Percentiles rank a stretch among this genome's conserved stretches.
These are phyloP conservation scores for Leccinum variicolor DNA, from an alignment of 768 basidiomycete genomes.

Conservation along the genomic window DNA sequence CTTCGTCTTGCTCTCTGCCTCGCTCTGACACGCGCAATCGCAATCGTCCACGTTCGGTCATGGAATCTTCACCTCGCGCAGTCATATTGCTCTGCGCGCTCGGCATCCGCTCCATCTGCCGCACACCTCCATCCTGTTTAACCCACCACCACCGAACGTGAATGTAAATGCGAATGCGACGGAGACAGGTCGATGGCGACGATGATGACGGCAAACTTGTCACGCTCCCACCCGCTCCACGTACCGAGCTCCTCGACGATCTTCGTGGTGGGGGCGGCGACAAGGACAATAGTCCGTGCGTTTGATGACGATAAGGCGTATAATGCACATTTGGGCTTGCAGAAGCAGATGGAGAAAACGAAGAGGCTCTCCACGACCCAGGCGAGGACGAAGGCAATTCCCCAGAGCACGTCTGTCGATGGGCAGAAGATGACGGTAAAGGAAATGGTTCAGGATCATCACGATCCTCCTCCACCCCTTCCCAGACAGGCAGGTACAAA, in stretches of 20 bases:
- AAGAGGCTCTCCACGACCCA: conserved; percentile 45
- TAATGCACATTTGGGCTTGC: conserved; percentile 42
- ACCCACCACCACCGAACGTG: background rate
- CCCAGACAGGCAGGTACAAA: conserved; percentile 18
- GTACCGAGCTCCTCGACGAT: conserved; percentile 9
- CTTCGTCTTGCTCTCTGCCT: conserved; percentile 6
- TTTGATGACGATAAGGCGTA: background rate
- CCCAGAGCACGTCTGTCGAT: conserved; percentile 6
- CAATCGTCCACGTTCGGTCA: conserved; percentile 2
- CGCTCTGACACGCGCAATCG: background rate
- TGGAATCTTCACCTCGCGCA: conserved; percentile 10
- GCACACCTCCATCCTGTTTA: conserved; percentile 4
- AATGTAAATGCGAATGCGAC: background rate
- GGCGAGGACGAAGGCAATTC: conserved; percentile 17
- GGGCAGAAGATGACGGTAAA: conserved; percentile 1
- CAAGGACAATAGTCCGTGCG: background rate
- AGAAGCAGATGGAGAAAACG: conserved; percentile 27
- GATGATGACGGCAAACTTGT: conserved; percentile 4
- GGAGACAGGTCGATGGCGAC: background rate
- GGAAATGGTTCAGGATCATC: conserved; percentile 9
- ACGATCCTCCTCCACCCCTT: conserved; percentile 2
- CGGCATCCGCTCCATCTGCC: conserved; percentile 20
- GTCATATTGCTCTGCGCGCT: conserved; percentile 32
- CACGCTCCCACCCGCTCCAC: conserved; percentile 9
- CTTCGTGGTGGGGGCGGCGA: conserved; percentile 28